Percentiles rank a stretch among this genome's conserved stretches.
These are phyloP conservation scores for Onygenales sp. DNA, from an alignment of 2,329 filamentous ascomycete species.

Conservation along the genomic window DNA sequence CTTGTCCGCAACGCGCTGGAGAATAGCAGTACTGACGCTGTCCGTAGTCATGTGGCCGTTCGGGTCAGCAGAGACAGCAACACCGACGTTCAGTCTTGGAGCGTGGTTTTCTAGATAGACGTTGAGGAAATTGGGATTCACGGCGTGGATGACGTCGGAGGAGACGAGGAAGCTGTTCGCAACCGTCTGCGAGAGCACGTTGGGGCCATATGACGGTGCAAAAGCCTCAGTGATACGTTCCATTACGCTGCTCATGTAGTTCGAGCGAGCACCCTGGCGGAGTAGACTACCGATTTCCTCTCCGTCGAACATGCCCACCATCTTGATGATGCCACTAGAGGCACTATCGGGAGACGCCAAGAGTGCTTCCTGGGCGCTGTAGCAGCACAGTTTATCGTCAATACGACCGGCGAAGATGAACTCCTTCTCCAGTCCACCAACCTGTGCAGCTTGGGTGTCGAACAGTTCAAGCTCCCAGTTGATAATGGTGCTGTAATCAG, in stretches of 20 bases:
- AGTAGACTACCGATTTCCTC: conserved; percentile 91
- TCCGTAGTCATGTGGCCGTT: conserved; percentile 98
- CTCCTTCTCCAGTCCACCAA: conserved; percentile 79
- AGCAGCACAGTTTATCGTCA: conserved; percentile 96
- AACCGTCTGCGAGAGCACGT: conserved; percentile 68
- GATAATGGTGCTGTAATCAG: conserved; percentile 63
- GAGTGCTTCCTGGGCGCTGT: conserved; percentile 77
- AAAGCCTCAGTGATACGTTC: conserved; percentile 68
- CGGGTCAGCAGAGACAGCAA: conserved; percentile 68
- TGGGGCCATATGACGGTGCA: conserved; percentile 38
- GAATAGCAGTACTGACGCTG: conserved; percentile 69
- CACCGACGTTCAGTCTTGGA: conserved; percentile 78
- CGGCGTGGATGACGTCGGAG: conserved; percentile 86
- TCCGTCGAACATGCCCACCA: conserved; percentile 91
- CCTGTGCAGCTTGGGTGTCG: conserved; percentile 74
- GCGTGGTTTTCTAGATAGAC: conserved; percentile 79
- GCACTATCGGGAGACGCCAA: conserved; percentile 52
- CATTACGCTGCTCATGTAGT: conserved; percentile 73
- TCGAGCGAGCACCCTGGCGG: conserved; percentile 79
- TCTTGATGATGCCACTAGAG: conserved; percentile 60
- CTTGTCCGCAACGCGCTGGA: conserved; percentile 69
- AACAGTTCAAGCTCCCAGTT: conserved; percentile 98
- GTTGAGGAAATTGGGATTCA: conserved; percentile 84
- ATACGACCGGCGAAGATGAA: conserved; percentile 93
- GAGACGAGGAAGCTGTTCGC: conserved; percentile 88